Percentiles rank a stretch among this genome's conserved stretches.
phyloP scores from a whole-genome alignment of 1,284 basidiomycete species.

The Ceratobasidium sp. region DNA sequence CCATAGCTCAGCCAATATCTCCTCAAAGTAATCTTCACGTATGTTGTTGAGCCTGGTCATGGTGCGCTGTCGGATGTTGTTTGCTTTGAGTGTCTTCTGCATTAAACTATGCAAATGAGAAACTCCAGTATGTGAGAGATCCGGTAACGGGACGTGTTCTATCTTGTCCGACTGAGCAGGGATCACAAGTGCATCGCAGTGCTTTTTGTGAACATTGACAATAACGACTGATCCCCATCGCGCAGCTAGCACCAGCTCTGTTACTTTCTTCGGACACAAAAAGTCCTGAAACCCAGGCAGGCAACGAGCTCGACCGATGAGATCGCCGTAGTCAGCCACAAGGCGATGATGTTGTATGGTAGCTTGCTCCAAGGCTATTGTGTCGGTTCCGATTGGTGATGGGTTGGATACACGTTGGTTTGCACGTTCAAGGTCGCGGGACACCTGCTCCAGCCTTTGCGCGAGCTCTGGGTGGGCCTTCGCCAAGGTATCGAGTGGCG shows the following conservation, averaged over 20 bases:
- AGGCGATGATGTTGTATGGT: neutral
- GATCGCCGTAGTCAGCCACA: neutral
- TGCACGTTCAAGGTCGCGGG: too few relatives aligned
- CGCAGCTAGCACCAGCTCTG: neutral
- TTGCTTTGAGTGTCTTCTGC: too few relatives aligned
- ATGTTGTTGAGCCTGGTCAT: too few relatives aligned
- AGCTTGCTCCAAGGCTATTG: too few relatives aligned
- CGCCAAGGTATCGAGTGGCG: too few relatives aligned
- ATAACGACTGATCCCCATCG: neutral
- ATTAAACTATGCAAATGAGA: too few relatives aligned
- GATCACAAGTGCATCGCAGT: neutral
- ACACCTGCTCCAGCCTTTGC: too few relatives aligned
- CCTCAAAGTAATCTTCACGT: neutral
- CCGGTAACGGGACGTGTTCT: neutral
- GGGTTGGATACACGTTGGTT: too few relatives aligned
- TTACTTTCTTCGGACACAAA: neutral
- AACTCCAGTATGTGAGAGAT: neutral
- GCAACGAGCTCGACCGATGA: neutral
- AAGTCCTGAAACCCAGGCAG: slow-evolving; percentile 3
- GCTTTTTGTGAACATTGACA: neutral
- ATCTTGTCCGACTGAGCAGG: neutral
- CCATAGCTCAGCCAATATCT: neutral
- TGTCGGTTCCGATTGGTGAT: too few relatives aligned
- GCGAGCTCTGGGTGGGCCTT: too few relatives aligned
- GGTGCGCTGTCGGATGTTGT: too few relatives aligned